Conservation (phyloP, 2,329 filamentous ascomycete species). For the Colletotrichum limetticola region DNA sequence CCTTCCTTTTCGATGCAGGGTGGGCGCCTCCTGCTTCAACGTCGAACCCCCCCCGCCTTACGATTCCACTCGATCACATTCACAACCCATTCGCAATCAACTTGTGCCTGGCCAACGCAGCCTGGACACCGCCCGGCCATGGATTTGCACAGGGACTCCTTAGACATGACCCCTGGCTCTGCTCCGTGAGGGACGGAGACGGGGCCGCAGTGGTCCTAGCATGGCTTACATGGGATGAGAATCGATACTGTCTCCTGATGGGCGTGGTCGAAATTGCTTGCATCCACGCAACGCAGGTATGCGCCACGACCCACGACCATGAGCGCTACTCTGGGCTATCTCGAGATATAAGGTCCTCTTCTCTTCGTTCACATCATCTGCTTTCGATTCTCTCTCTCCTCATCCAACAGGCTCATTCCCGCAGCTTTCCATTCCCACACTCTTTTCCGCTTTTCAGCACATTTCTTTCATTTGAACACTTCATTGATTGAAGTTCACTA, state of each 20-base stretch:
- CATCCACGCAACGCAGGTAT: slow-evolving; percentile 6
- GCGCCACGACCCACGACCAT: slow-evolving; percentile 5
- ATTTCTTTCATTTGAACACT: slow-evolving; percentile 32
- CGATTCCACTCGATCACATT: not conserved
- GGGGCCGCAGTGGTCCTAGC: slow-evolving; percentile 20
- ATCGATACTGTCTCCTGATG: slow-evolving; percentile 29
- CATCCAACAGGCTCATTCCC: slow-evolving; percentile 29
- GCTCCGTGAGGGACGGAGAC: slow-evolving; percentile 9
- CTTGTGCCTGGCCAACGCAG: not conserved
- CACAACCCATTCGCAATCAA: not conserved
- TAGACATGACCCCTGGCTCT: slow-evolving; percentile 10
- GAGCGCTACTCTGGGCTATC: slow-evolving; percentile 1
- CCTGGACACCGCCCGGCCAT: slow-evolving; percentile 11
- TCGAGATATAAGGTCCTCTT: slow-evolving; percentile 33
- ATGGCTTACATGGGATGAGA: slow-evolving; percentile 14
- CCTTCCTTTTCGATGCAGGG: not conserved
- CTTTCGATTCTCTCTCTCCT: not conserved
- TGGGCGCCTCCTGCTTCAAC: slow-evolving; percentile 30
- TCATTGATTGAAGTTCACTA: slow-evolving; percentile 36
- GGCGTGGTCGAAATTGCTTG: slow-evolving; percentile 27
- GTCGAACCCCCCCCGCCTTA: not conserved
- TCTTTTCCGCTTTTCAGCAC: slow-evolving; percentile 33
- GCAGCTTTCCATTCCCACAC: slow-evolving; percentile 33
- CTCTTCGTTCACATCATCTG: not conserved
- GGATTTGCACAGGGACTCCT: slow-evolving; percentile 29